Evolutionary conservation across 768 basidiomycete species (phyloP).

Genomic region (Naematelia aurantialba): DNA sequence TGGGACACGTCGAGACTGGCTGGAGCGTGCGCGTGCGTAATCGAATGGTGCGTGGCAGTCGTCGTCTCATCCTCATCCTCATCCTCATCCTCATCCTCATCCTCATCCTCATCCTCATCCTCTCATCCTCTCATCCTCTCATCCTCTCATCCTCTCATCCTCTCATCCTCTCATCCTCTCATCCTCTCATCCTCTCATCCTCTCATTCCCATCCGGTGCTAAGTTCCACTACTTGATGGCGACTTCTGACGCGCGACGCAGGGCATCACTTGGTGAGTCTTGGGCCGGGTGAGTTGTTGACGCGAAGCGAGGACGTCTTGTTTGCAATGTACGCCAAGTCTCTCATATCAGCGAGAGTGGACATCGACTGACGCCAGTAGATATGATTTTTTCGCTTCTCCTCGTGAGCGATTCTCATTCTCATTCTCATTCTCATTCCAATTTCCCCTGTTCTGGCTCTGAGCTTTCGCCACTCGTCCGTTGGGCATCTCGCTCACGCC

Average conservation of each 20-base stretch:
- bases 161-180: too few species aligned
- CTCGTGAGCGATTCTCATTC: constrained; percentile 25
- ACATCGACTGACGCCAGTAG: constrained; percentile 9
- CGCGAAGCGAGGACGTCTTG: constrained; percentile 43
- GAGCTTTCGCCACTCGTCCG: background rate
- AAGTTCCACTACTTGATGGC: too few species aligned
- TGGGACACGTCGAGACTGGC: constrained; percentile 48
- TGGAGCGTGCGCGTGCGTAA: constrained; percentile 49
- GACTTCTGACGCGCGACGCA: too few species aligned
- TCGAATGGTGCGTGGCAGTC: constrained; percentile 41
- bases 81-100: too few species aligned
- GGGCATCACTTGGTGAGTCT: constrained; percentile 45
- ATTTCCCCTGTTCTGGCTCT: too few species aligned
- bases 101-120: too few species aligned
- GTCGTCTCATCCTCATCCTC: too few species aligned
- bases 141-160: too few species aligned
- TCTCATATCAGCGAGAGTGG: background rate
- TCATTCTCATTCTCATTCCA: background rate
- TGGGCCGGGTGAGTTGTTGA: background rate
- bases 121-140: too few species aligned
- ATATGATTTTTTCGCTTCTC: constrained; percentile 50
- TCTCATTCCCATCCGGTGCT: too few species aligned
- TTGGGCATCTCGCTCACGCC: background rate
- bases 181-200: too few species aligned
- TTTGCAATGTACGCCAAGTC: constrained; percentile 43